Evolutionary conservation across 2,329 filamentous ascomycete genomes (phyloP), one percentile per base, ranked within the genome.

Genomic region (Chrysoporthe puriensis): DNA sequence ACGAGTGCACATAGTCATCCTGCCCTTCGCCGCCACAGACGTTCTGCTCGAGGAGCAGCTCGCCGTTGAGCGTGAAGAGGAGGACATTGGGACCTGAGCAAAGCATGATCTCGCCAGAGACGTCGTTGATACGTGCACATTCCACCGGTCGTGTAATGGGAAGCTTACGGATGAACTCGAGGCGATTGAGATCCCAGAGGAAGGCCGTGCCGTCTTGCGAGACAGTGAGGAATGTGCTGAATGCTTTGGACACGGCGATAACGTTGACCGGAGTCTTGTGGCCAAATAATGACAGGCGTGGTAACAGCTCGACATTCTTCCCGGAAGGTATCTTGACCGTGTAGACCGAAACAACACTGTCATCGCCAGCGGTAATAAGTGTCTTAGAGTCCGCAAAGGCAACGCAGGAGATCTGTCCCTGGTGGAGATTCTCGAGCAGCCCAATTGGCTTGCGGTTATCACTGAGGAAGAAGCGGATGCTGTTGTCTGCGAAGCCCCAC

Each of bases 401-500:
- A 0, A 93, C 90, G 66, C 89, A 90, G 0, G 94, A 95, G 40
- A 99, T 86, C 76, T 97, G 94, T 4, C 94, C 94, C 67, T 95
- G 90, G 76, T 99, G 96, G 2, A 97, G 84, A 75, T 98, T 96
- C 78, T 99, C 96, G 75, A 95, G 97, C 21, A 97, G 85, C 0
- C 95, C 95, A 46, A 96, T 88, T 82, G 72, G 46, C 81, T 93
- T 94, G 75, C 92, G 90, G 67, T 88, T 92, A 72, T 97, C 93
- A 60, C 91, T 89, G 66, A 91, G 88, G 80, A 93, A 97, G 82
- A 99, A 98, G 4, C 96, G 91, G 40, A 99, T 87, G 72, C 93
- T 96, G 73, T 92, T 93, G 77, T 99, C 96, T 0, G 93, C 91
- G 73, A 96, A 98, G 1, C 95, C 95, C 95, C 95, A 98, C 80